Evolutionary conservation across 139 green algal species (phyloP).

Genomic region (Closterium sp.): DNA sequence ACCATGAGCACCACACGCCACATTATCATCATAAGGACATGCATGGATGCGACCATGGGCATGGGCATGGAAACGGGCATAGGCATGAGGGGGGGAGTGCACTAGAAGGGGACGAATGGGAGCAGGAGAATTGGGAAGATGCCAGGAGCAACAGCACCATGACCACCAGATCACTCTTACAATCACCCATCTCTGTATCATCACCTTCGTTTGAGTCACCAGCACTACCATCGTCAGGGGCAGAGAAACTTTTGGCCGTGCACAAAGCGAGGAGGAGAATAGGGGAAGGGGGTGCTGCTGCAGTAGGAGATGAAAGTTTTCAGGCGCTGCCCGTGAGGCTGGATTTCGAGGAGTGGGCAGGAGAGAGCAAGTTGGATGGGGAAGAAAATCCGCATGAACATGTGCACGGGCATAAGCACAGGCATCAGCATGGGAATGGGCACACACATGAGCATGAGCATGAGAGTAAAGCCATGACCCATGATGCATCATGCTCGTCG

Average conservation of each 20-base stretch:
- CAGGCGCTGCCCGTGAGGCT: background rate
- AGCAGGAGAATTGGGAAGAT: background rate
- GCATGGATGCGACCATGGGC: background rate
- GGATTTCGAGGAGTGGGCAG: background rate
- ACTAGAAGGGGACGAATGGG: background rate
- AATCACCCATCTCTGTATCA: background rate
- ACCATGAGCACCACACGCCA: conserved; percentile 3
- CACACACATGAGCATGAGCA: conserved; percentile 8
- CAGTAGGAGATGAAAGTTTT: background rate
- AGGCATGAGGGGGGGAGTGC: background rate
- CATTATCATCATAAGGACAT: background rate
- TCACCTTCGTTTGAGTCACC: background rate
- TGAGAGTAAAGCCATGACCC: background rate
- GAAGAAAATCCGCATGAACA: background rate
- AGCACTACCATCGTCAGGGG: background rate
- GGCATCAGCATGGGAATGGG: conserved; percentile 32
- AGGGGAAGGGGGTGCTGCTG: background rate
- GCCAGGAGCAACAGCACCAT: no score
- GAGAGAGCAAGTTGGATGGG: background rate
- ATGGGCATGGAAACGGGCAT: background rate
- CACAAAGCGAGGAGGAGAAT: background rate
- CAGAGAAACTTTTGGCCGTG: background rate
- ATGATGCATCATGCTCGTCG: background rate
- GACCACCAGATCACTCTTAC: background rate
- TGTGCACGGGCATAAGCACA: conserved; percentile 7